Conservation (phyloP, 371 early-diverging fungal species). For the Lichtheimia ornata region DNA sequence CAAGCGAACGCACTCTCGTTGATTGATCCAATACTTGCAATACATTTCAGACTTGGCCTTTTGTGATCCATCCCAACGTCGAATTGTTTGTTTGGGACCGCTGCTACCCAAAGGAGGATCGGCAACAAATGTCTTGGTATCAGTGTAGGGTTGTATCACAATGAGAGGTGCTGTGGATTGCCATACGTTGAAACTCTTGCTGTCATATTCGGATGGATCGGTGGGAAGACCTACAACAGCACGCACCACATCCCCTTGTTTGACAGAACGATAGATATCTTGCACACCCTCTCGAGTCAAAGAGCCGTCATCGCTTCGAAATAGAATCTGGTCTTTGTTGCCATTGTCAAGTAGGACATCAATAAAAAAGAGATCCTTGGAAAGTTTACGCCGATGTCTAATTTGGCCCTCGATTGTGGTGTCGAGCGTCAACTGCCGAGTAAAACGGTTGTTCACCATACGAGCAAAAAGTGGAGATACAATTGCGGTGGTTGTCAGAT, state of each 20-base stretch:
- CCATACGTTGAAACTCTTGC: slow-evolving; percentile 38
- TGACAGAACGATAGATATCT: slow-evolving; percentile 30
- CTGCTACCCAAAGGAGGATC: slow-evolving; percentile 48
- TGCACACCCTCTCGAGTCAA: slow-evolving; percentile 22
- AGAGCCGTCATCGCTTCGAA: slow-evolving; percentile 50
- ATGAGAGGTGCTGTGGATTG: slow-evolving; percentile 43
- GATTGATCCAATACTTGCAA: slow-evolving; percentile 63
- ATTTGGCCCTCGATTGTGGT: slow-evolving; percentile 39
- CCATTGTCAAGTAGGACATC: slow-evolving; percentile 37
- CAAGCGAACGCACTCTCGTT: slow-evolving; percentile 44
- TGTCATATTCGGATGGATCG: slow-evolving; percentile 33
- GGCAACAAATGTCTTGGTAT: slow-evolving; percentile 30
- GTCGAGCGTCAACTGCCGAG: slow-evolving; percentile 3
- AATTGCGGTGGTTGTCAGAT: no score
- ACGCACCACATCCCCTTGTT: slow-evolving; percentile 36
- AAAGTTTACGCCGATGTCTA: slow-evolving; percentile 47
- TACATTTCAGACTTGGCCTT: slow-evolving; percentile 24
- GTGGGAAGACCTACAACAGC: slow-evolving; percentile 32
- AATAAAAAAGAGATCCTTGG: slow-evolving; percentile 49
- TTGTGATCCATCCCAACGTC: slow-evolving; percentile 18
- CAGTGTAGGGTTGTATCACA: slow-evolving; percentile 28
- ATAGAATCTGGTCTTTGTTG: slow-evolving; percentile 45
- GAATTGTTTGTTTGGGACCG: slow-evolving; percentile 13
- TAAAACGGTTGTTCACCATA: slow-evolving; percentile 7
- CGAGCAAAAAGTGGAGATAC: background rate